These are phyloP conservation scores for Amanita molliuscula DNA, from an alignment of 768 basidiomycete species.

Conservation along the genomic window DNA sequence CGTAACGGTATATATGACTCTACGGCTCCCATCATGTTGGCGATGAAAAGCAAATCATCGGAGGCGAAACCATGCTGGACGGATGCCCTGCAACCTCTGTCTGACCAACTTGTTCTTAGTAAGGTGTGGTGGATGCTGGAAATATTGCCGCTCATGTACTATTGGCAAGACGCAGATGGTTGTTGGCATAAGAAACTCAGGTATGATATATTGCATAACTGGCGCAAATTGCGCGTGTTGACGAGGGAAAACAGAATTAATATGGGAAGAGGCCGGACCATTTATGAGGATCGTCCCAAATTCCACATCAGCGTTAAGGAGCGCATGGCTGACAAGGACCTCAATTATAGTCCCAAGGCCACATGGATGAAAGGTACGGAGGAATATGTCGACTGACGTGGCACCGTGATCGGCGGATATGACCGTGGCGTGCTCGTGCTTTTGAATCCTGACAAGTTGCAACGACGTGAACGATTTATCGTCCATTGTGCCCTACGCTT, in stretches of 20 bases:
- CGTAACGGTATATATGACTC: conserved; percentile 26
- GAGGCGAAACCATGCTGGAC: conserved; percentile 17
- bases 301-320: conserved; percentile 58
- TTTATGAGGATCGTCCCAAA: conserved; percentile 34
- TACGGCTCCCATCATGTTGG: conserved; percentile 6
- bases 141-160: conserved; percentile 41
- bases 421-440: too few species aligned
- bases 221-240: not conserved
- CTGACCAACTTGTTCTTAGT: conserved; percentile 37
- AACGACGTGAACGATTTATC: too few species aligned
- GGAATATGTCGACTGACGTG: conserved; percentile 27
- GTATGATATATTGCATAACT: conserved; percentile 27
- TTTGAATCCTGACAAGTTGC: too few species aligned
- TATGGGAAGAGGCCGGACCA: conserved; percentile 45
- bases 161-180: conserved; percentile 47
- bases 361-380: conserved; percentile 36
- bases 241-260: conserved; percentile 29
- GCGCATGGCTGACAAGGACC: conserved; percentile 35
- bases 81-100: conserved; percentile 39
- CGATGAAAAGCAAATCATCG: conserved; percentile 1
- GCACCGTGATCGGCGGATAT: not conserved
- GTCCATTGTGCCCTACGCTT: too few species aligned
- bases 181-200: conserved; percentile 43
- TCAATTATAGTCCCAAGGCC: conserved; percentile 53
- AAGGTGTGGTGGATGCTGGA: conserved; percentile 67